Conservation (phyloP, 2,329 filamentous ascomycete genomes). For the Lasiodiplodia sp. region DNA sequence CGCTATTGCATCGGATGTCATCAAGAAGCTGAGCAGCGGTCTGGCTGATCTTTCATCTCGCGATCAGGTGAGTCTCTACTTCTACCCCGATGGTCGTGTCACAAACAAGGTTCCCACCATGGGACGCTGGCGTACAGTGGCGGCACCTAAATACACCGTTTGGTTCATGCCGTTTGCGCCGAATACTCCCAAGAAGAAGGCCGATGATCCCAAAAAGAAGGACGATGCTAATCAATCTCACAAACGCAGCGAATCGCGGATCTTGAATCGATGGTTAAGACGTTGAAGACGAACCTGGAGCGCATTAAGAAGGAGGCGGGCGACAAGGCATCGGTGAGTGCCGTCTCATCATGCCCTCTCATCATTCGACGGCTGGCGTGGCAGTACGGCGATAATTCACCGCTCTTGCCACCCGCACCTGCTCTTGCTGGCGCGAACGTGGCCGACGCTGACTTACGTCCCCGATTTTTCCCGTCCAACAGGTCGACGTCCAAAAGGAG, state of each 20-base stretch:
- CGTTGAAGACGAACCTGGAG: constrained; percentile 40
- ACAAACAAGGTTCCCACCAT: background rate
- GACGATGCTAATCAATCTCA: background rate
- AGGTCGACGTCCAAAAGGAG: constrained; percentile 48
- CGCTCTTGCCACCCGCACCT: constrained; percentile 15
- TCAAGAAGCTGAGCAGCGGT: constrained; percentile 43
- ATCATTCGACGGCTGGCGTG: constrained; percentile 23
- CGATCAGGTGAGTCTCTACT: constrained; percentile 15
- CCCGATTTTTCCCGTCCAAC: constrained; percentile 24
- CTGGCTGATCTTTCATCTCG: constrained; percentile 40
- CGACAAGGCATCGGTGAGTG: constrained; percentile 47
- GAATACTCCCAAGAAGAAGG: background rate
- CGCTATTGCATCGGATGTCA: constrained; percentile 43
- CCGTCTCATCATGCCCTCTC: constrained; percentile 25
- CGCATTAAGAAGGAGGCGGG: constrained; percentile 43
- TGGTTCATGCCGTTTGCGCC: background rate
- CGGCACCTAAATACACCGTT: background rate
- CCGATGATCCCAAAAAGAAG: background rate
- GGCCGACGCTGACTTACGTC: constrained; percentile 27
- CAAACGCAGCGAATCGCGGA: constrained; percentile 25
- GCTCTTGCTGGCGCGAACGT: constrained; percentile 22
- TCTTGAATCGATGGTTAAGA: constrained; percentile 27
- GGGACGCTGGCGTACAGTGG: background rate
- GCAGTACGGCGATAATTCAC: constrained; percentile 17
- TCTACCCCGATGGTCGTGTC: background rate